Conservation (phyloP, 371 early-diverging fungal genomes). For the Antonospora locustae region DNA sequence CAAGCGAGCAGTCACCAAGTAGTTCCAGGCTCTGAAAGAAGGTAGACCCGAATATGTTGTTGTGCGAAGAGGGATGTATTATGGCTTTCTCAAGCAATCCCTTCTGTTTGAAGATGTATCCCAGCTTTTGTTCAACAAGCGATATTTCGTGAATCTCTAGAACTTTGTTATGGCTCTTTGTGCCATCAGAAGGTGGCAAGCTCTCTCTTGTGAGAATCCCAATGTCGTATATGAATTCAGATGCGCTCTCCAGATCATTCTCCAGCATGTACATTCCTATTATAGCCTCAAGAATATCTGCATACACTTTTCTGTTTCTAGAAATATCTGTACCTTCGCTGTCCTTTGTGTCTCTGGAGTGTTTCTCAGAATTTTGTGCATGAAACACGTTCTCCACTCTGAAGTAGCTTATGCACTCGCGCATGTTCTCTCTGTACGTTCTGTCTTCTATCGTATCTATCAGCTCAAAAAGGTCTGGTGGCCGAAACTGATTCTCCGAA, state of each 20-base stretch:
- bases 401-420: constrained; percentile 1
- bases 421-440: not conserved
- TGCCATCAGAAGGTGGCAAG: not conserved
- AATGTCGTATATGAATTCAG: constrained; percentile 16
- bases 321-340: not conserved
- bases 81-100: constrained; percentile 40
- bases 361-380: constrained; percentile 3
- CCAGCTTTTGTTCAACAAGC: constrained; percentile 23
- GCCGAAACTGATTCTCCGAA: constrained; percentile 16
- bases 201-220: constrained; percentile 10
- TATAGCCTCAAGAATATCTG: constrained; percentile 44
- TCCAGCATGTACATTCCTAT: constrained; percentile 33
- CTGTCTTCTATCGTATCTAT: too few relatives aligned
- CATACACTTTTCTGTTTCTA: constrained; percentile 32
- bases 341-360: not conserved
- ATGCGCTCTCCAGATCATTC: constrained; percentile 8
- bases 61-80: constrained; percentile 36
- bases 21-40: constrained; percentile 39
- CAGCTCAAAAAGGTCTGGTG: constrained; percentile 15
- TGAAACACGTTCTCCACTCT: constrained; percentile 1
- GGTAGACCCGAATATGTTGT: constrained; percentile 23
- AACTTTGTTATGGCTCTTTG: constrained; percentile 5
- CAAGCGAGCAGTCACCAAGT: constrained; percentile 40
- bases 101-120: constrained; percentile 33
- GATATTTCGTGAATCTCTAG: not conserved